These are phyloP conservation scores for Paraphoma sp. DNA, from an alignment of 2,329 filamentous ascomycete genomes.

Conservation along the genomic window DNA sequence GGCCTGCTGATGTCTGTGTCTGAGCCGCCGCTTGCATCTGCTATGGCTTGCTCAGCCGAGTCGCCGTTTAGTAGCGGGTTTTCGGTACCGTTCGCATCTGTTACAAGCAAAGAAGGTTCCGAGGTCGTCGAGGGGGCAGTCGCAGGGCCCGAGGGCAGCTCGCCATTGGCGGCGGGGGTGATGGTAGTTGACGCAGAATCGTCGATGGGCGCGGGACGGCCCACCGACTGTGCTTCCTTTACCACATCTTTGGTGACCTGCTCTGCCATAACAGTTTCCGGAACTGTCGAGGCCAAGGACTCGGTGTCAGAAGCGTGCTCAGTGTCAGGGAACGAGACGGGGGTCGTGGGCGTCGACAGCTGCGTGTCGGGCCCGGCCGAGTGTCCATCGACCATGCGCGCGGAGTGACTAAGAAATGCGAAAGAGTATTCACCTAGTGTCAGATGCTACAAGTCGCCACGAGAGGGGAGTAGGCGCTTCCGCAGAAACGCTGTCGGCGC, in stretches of 20 bases:
- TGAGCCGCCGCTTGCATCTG: constrained; percentile 75
- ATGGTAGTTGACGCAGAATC: constrained; percentile 67
- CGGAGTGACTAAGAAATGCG: constrained; percentile 26
- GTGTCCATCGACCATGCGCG: constrained; percentile 32
- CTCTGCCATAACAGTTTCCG: constrained; percentile 75
- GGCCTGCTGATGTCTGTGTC: constrained; percentile 75
- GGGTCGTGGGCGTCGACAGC: constrained; percentile 21
- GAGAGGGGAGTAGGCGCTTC: constrained; percentile 47
- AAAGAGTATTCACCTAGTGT: constrained; percentile 48
- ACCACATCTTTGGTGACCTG: constrained; percentile 74
- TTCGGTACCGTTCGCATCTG: constrained; percentile 30
- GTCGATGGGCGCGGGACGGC: constrained; percentile 69
- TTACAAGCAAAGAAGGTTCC: constrained; percentile 48
- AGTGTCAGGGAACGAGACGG: constrained; percentile 23
- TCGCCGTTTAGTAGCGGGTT: constrained; percentile 45
- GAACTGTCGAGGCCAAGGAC: constrained; percentile 49
- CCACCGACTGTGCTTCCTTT: constrained; percentile 73
- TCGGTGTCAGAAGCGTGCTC: constrained; percentile 43
- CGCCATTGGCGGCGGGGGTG: constrained; percentile 60
- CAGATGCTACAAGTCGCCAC: constrained; percentile 49
- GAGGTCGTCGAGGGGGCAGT: constrained; percentile 34
- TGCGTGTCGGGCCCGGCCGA: constrained; percentile 25
- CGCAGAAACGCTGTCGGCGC: constrained; percentile 46
- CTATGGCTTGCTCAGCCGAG: constrained; percentile 55
- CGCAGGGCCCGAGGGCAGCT: constrained; percentile 46